phyloP scores from a whole-genome alignment of 768 basidiomycete genomes.

The Calvatia gigantea region DNA sequence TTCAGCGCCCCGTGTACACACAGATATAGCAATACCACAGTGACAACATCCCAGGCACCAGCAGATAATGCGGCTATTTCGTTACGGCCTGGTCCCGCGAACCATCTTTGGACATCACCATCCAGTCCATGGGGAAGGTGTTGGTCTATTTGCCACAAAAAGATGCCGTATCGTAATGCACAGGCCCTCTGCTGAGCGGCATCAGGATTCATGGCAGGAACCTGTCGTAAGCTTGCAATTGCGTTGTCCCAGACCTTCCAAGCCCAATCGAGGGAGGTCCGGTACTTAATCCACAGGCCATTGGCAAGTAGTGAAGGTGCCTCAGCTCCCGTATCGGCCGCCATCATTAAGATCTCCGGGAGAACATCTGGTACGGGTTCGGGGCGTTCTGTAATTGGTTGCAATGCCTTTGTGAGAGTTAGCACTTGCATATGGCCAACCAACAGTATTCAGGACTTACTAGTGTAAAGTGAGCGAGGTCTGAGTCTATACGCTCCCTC shows the following conservation, averaged over 20 bases:
- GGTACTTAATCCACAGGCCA: constrained; percentile 80
- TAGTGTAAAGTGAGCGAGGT: constrained; percentile 58
- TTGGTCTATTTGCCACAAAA: constrained; percentile 71
- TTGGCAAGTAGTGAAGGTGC: constrained; percentile 72
- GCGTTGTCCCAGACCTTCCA: constrained; percentile 86
- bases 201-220: constrained; percentile 54
- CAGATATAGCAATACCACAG: constrained; percentile 59
- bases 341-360: constrained; percentile 68
- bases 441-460: constrained; percentile 38
- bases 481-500: constrained; percentile 57
- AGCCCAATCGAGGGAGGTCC: constrained; percentile 68
- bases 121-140: constrained; percentile 76
- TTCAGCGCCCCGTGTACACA: constrained; percentile 64
- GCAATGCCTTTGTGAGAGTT: constrained; percentile 37
- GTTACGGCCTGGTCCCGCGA: constrained; percentile 60
- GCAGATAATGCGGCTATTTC: constrained; percentile 56
- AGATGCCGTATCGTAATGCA: constrained; percentile 64
- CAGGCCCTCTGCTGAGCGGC: constrained; percentile 41
- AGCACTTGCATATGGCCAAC: background rate
- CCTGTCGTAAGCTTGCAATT: constrained; percentile 68
- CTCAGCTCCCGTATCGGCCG: constrained; percentile 52
- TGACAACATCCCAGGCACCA: constrained; percentile 68
- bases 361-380: constrained; percentile 43
- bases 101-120: constrained; percentile 68
- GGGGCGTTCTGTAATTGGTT: constrained; percentile 36